Evolutionary conservation across 2,329 filamentous ascomycete species (phyloP).

Genomic region (Xylariaceae sp.): DNA sequence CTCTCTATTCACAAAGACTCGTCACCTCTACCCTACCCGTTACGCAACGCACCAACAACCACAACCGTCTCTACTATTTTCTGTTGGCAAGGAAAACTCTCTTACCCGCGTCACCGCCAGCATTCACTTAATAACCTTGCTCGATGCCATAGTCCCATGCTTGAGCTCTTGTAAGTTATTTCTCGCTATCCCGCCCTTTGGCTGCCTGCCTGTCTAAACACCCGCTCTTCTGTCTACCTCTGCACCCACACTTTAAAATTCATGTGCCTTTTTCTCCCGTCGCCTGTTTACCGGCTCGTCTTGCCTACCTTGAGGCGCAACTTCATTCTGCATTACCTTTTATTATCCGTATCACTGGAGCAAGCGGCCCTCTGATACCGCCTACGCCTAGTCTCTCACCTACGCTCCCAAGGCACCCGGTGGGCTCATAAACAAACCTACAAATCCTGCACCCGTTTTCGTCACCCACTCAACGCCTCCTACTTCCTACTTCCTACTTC

Average conservation of each 20-base stretch:
- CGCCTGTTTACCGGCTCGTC: too few species aligned
- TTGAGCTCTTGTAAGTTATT: not conserved
- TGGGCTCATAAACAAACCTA: too few species aligned
- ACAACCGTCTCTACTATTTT: not conserved
- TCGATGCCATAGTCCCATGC: not conserved
- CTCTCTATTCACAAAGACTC: not conserved
- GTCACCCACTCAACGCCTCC: not conserved
- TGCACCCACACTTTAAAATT: too few species aligned
- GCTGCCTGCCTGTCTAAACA: not conserved
- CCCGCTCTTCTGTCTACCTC: too few species aligned
- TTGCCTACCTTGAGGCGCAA: too few species aligned
- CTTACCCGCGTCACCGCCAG: slow-evolving; percentile 1
- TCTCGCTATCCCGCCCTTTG: not conserved
- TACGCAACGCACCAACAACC: not conserved
- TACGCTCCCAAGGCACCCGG: too few species aligned
- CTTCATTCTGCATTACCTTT: too few species aligned
- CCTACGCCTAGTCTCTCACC: too few species aligned
- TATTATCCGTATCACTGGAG: too few species aligned
- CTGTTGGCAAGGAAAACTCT: not conserved
- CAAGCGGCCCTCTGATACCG: too few species aligned
- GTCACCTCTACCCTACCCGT: not conserved
- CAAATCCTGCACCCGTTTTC: too few species aligned
- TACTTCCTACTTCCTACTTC: not conserved
- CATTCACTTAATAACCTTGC: not conserved
- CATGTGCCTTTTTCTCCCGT: too few species aligned